phyloP scores from a whole-genome alignment of 73 alveolate species.

The Durusdinium trenchii region DNA sequence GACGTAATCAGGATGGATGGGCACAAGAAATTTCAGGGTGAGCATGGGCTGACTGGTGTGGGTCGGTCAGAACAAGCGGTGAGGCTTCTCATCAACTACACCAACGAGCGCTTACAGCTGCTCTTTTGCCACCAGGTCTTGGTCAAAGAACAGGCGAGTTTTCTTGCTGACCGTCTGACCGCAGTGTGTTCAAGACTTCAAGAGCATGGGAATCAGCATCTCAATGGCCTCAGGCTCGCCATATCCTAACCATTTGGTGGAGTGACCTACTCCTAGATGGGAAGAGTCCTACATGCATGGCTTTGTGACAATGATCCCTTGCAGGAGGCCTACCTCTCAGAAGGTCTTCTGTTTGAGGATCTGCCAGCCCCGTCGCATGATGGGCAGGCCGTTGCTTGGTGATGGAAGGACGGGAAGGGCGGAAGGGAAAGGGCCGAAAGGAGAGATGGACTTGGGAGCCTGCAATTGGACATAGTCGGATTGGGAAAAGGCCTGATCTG shows the following conservation, averaged over 20 bases:
- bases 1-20: too few species aligned
- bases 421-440: neutral
- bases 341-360: conserved; percentile 29
- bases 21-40: too few species aligned
- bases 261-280: too few species aligned
- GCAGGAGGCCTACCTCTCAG: too few species aligned
- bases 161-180: neutral
- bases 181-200: neutral
- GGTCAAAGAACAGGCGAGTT: conserved; percentile 34
- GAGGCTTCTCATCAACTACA: conserved; percentile 64
- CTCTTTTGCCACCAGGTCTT: conserved; percentile 49
- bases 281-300: too few species aligned
- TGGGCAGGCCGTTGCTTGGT: conserved; percentile 14
- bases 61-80: too few species aligned
- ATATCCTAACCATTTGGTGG: too few species aligned
- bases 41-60: too few species aligned
- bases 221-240: too few species aligned
- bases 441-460: neutral
- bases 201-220: too few species aligned
- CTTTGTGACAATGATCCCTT: too few species aligned
- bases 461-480: neutral
- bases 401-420: neutral
- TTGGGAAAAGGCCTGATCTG: too few species aligned
- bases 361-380: neutral
- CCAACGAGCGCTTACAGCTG: conserved; percentile 50